Percentiles rank a stretch among this genome's conserved stretches.
These are phyloP conservation scores for Penicillium sp. DNA, from an alignment of 2,329 filamentous ascomycete genomes.

Conservation along the genomic window DNA sequence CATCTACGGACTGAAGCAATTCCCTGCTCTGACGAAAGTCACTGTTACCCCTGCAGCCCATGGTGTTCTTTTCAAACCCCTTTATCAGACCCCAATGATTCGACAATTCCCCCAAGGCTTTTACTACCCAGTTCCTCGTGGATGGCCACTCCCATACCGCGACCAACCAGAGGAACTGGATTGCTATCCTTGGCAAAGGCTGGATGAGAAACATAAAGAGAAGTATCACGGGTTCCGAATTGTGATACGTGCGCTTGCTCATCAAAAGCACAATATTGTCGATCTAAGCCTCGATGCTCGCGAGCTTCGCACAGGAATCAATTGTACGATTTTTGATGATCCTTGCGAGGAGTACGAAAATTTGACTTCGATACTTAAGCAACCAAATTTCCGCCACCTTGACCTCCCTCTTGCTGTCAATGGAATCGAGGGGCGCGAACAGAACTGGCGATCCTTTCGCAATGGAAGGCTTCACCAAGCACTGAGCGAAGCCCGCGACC, in stretches of 20 bases:
- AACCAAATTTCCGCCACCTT: background rate
- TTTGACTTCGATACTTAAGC: background rate
- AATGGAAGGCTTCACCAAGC: too few relatives aligned
- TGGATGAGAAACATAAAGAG: background rate
- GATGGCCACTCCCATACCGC: background rate
- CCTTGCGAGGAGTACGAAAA: background rate
- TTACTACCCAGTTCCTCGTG: background rate
- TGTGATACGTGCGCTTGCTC: background rate
- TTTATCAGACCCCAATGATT: background rate
- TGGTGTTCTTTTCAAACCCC: background rate
- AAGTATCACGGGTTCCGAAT: background rate
- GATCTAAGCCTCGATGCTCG: background rate
- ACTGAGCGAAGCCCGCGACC: too few relatives aligned
- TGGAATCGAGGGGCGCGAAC: background rate
- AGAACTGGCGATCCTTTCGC: background rate
- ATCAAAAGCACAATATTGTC: background rate
- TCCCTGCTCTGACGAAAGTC: background rate
- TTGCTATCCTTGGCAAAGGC: background rate
- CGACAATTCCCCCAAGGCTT: background rate
- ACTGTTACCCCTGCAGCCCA: background rate
- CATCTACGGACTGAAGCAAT: background rate
- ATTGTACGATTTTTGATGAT: background rate
- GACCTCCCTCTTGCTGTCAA: background rate
- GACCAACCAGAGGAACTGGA: background rate
- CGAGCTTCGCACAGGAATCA: background rate